phyloP scores from a whole-genome alignment of 257 asterid species.

The Thymus mandschuricus region DNA sequence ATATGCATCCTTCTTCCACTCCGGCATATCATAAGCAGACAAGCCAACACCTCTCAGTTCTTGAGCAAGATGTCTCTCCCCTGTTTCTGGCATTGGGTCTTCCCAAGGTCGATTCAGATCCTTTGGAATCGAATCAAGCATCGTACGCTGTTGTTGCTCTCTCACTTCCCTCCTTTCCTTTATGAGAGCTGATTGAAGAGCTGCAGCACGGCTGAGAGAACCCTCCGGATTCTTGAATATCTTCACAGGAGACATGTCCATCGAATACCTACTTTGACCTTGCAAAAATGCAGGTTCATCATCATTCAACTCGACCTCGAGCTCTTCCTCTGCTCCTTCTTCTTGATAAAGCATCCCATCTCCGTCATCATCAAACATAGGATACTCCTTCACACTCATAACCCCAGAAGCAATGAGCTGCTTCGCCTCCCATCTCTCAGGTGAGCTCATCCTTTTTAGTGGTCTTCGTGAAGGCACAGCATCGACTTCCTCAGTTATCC shows the following conservation, averaged over 20 bases:
- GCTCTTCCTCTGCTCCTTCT: slow-evolving; percentile 94
- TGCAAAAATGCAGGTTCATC: slow-evolving; percentile 89
- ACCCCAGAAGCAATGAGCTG: slow-evolving; percentile 90
- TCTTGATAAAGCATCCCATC: slow-evolving; percentile 86
- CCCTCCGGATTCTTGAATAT: slow-evolving; percentile 96
- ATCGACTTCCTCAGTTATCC: slow-evolving; percentile 61
- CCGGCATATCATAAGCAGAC: slow-evolving; percentile 98
- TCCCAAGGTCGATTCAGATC: slow-evolving; percentile 98
- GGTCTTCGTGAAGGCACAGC: slow-evolving; percentile 80
- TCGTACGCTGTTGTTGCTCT: slow-evolving; percentile 88
- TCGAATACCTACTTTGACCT: slow-evolving; percentile 82
- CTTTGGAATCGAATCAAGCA: slow-evolving; percentile 97
- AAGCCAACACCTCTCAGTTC: slow-evolving; percentile 95
- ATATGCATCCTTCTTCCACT: slow-evolving; percentile 95
- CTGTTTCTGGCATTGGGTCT: slow-evolving; percentile 99
- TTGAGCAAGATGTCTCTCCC: slow-evolving; percentile 98
- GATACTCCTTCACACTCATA: slow-evolving; percentile 69
- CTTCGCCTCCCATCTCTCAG: slow-evolving; percentile 96
- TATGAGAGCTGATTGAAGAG: slow-evolving; percentile 86
- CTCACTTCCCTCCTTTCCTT: slow-evolving; percentile 97
- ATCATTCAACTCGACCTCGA: slow-evolving; percentile 88
- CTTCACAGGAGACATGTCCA: slow-evolving; percentile 93
- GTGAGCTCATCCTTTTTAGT: slow-evolving; percentile 90
- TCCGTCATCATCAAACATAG: slow-evolving; percentile 82
- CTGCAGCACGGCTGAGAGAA: slow-evolving; percentile 94